Conservation (phyloP, 805 yeast genomes). For the Yamadazyma endophytica region DNA sequence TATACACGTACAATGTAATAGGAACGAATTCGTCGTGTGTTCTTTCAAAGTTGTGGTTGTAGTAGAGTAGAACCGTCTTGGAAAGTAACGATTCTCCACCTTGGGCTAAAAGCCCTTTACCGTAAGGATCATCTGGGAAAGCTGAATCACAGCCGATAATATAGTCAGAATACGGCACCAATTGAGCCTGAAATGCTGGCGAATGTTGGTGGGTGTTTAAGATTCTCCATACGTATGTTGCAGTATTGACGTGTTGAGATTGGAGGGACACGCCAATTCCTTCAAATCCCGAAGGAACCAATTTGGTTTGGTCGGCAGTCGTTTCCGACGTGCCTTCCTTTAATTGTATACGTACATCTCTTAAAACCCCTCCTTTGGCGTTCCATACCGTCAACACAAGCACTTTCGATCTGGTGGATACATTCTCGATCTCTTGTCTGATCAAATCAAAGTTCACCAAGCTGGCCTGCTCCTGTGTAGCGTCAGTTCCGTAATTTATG, state of each 20-base stretch:
- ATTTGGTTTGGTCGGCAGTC: constrained; percentile 3
- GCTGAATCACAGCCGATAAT: constrained; percentile 64
- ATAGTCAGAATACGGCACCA: constrained; percentile 82
- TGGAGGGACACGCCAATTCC: constrained; percentile 67
- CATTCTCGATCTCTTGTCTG: constrained; percentile 36
- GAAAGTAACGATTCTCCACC: constrained; percentile 85
- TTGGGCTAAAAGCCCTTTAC: constrained; percentile 65
- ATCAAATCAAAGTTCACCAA: constrained; percentile 40
- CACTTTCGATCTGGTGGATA: constrained; percentile 26
- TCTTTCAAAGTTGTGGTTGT: constrained; percentile 40
- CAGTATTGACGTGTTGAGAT: constrained; percentile 68
- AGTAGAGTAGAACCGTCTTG: constrained; percentile 56
- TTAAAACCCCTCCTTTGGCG: constrained; percentile 71
- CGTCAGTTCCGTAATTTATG: constrained; percentile 30
- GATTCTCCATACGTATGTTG: constrained; percentile 86
- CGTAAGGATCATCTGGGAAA: constrained; percentile 53
- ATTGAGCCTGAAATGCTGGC: constrained; percentile 81
- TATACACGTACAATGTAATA: constrained; percentile 60
- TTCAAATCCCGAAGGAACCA: constrained; percentile 34
- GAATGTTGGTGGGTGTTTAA: constrained; percentile 66
- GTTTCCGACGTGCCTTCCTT: constrained; percentile 6
- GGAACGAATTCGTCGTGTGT: constrained; percentile 33
- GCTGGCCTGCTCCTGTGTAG: constrained; percentile 30
- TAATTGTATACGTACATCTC: constrained; percentile 28
- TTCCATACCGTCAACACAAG: constrained; percentile 71